Evolutionary conservation across 2,329 filamentous ascomycete species (phyloP).

Genomic region (Diaporthe ilicicola): DNA sequence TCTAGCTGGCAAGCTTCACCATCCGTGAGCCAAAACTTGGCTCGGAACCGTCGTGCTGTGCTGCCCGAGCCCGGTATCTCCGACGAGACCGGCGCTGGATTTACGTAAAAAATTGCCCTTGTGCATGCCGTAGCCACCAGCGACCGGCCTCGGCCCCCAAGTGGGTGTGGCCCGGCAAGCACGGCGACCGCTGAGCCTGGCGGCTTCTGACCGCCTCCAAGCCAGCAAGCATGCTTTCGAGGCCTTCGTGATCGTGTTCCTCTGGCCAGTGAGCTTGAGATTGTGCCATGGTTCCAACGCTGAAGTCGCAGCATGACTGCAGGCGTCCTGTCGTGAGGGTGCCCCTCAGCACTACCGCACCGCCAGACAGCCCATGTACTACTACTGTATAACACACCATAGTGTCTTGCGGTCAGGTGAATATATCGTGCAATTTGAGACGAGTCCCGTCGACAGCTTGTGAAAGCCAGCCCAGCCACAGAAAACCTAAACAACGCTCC

Average conservation of each 20-base stretch:
- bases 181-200: slow-evolving; percentile 8
- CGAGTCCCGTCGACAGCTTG: not conserved
- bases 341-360: slow-evolving; percentile 17
- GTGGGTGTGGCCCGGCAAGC: slow-evolving; percentile 16
- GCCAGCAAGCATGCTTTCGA: not conserved
- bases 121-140: slow-evolving; percentile 12
- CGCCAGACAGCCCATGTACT: not conserved
- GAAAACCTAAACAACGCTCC: not conserved
- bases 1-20: not conserved
- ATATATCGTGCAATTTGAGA: slow-evolving; percentile 9
- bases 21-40: slow-evolving; percentile 7
- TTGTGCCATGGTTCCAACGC: not conserved
- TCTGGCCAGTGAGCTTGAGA: not conserved
- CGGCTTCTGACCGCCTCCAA: not conserved
- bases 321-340: not conserved
- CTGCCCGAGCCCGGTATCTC: slow-evolving; percentile 8
- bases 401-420: slow-evolving; percentile 4
- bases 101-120: slow-evolving; percentile 22
- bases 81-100: not conserved
- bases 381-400: slow-evolving; percentile 1
- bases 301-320: not conserved
- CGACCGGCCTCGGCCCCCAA: slow-evolving; percentile 13
- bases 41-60: not conserved
- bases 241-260: not conserved
- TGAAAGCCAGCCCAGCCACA: not conserved